Evolutionary conservation across 139 green algal species (phyloP).

Genomic region (Diplosphaera chodatii): DNA sequence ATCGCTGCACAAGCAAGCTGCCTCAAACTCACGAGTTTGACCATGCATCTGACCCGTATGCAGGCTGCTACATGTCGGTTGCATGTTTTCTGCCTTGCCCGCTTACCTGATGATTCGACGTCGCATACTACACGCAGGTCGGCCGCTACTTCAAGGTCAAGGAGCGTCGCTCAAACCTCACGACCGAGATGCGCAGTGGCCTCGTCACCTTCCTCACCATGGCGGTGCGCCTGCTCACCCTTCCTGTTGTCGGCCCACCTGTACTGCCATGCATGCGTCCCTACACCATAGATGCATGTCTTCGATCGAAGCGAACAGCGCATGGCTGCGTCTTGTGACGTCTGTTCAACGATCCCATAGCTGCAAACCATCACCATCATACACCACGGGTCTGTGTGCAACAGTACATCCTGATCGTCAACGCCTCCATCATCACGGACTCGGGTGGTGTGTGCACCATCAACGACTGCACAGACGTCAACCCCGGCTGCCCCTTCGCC

Average conservation of each 20-base stretch:
- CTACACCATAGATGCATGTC: no score
- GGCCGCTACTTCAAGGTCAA: not conserved
- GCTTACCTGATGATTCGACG: not conserved
- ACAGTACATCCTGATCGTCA: conserved; percentile 71
- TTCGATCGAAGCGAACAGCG: no score
- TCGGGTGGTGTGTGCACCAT: conserved; percentile 59
- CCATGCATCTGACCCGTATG: not conserved
- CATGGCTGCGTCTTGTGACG: no score
- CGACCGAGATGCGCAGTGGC: conserved; percentile 58
- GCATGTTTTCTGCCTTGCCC: no score
- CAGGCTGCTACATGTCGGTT: not conserved
- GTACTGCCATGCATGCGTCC: no score
- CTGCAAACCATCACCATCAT: no score
- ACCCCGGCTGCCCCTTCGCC: no score
- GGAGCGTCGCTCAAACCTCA: conserved; percentile 39
- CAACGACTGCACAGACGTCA: not conserved
- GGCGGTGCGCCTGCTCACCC: not conserved
- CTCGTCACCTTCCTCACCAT: conserved; percentile 76
- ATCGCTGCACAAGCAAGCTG: no score
- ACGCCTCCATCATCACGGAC: conserved; percentile 55
- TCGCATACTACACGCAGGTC: not conserved
- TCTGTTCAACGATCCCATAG: no score
- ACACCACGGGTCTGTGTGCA: no score
- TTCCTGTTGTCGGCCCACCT: no score
- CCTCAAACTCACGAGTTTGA: no score